Evolutionary conservation across 179 eudicot species (phyloP).

Genomic region (Gypsophila paniculata): DNA sequence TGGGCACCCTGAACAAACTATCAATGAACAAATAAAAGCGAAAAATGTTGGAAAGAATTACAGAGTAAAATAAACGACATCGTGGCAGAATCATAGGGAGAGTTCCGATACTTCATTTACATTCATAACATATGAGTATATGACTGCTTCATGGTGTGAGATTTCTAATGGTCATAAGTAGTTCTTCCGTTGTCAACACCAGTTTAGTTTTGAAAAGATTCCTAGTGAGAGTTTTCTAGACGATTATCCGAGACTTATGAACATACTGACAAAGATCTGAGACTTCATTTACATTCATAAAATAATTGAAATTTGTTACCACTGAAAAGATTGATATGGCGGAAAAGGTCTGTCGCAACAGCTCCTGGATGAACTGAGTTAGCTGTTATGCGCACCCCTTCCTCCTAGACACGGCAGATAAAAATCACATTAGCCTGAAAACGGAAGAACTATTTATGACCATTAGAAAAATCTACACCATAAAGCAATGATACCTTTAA

Average conservation of each 20-base stretch:
- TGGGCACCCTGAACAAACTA: not conserved
- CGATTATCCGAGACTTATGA: not conserved
- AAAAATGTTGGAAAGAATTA: not conserved
- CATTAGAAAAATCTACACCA: not conserved
- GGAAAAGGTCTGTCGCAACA: conserved; percentile 54
- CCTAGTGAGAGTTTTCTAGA: not conserved
- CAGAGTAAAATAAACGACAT: not conserved
- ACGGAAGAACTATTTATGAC: too few relatives aligned
- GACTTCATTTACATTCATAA: not conserved
- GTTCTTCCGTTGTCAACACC: not conserved
- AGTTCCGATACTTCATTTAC: not conserved
- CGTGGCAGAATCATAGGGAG: not conserved
- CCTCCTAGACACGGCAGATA: conserved; percentile 40
- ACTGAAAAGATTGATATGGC: conserved; percentile 40
- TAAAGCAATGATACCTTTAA: conserved; percentile 32
- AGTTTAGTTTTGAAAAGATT: not conserved
- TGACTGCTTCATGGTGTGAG: too few relatives aligned
- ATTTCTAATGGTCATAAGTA: too few relatives aligned
- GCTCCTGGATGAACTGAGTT: conserved; percentile 69
- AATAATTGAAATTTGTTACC: conserved; percentile 28
- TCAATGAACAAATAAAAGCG: not conserved
- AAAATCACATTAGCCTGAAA: not conserved
- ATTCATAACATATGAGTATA: not conserved
- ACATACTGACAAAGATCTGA: not conserved
- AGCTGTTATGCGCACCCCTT: conserved; percentile 49